Base-by-base conservation (phyloP, 352 stramenopile genomes). In the Globisporangium viniferum region DNA sequence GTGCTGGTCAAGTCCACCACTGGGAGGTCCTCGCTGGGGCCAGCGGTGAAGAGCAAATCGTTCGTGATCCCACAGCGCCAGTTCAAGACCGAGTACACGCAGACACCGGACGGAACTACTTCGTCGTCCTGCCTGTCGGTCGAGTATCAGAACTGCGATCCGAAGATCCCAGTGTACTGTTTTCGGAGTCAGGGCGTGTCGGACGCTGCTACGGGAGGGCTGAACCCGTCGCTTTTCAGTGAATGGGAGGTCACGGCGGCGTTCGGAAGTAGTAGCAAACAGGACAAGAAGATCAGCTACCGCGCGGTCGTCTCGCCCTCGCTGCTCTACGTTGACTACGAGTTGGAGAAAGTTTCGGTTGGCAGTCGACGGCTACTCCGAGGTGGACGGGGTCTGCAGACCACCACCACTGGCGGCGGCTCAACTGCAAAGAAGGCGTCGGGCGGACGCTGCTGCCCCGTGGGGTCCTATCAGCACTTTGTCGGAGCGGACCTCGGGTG, bases 1-100 rank as follows among this genome's bases (percentile, higher is more conserved):
- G 20, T 24, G 5, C 24, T 59, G 22, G 53, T 59, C 53, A 36
- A 31, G 15, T 59, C 53, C 53, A 36, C 24, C 6, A 36, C 24
- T 7, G 53, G 53, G 14, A 39, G 24, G 24, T 59, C 53, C 24
- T 33, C 31, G 5, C 6, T 59, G 7, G 53, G 53, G n/a, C 24
- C 14, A 3, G 53, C 24, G 6, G 14, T 33, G 5, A 36, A 20
- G 6, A 24, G 53, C 5, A 59, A 59, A 10, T 8, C 53, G 14
- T 59, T 59, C 24, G 53, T 36, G 24, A 59, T 59, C 27, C 53
- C 53, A n/a, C 29, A 8, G 53, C 53, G 53, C 27, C 53, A 59
- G 53, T 59, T 59, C 53, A 59, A 59, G 15, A 59, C 27, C 2
- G 53, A 59, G 53, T 59, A 59, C 53, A 59, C 53, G 27, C 53